Base-by-base conservation (phyloP, 2,329 filamentous ascomycete species). In the Nemania sp. region DNA sequence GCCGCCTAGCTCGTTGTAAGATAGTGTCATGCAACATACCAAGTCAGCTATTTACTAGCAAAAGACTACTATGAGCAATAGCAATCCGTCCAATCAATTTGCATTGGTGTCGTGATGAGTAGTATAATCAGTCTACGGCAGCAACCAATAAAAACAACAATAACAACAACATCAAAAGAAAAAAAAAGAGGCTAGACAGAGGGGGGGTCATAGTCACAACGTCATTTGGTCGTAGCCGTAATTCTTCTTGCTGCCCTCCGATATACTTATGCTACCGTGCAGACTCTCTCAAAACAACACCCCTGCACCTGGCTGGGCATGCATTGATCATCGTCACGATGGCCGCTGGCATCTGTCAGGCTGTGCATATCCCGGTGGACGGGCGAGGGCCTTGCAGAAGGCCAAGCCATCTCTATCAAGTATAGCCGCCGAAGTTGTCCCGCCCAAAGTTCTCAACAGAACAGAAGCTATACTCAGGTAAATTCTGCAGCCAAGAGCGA, bases 401-500 rank as follows among this genome's bases (percentile, higher is more conserved):
- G 47, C 52, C 51, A 57, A 57, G 52, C 43, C 47, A 49, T 14
- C 22, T 43, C 24, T 48, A 44, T 55, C 47, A 49, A 48, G 14
- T 37, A 45, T 36, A 26, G 8, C 30, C 47, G 37, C 55, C 55
- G 55, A 57, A 50, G 48, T 55, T 51, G 52, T 52, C 48, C 52
- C 55, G 52, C 17, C 24, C 11, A 51, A 28, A 43, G 44, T 26
- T 24, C 14, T 40, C 34, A 19, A 30, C 20, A 43, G 37, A 44
- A n/a, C n/a, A n/a, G n/a, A n/a, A n/a, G n/a, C n/a, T n/a, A n/a
- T n/a, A n/a, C n/a, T n/a, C n/a, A n/a, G n/a, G 33, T 20, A 24
- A 33, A 4, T 30, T 33, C 43, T 58, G 56, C 49, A 56, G 56
- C 56, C 52, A 58, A 58, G 56, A 14, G 20, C 36, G 36, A 52